Conservation (phyloP, 78 protist species). For the Dictyostelium brefeldianum region DNA sequence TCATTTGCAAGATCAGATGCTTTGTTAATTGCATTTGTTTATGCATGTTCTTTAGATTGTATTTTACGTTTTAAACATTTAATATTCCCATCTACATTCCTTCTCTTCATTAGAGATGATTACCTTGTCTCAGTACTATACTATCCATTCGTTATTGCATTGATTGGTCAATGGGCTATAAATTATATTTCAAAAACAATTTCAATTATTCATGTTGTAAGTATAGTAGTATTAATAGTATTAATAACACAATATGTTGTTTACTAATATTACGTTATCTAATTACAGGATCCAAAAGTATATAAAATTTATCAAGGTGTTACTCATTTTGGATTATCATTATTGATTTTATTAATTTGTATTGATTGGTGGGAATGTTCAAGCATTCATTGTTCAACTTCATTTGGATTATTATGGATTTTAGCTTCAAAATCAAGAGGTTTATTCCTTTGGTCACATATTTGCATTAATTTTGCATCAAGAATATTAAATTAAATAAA, state of each 20-base stretch:
- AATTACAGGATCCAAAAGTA: constrained; percentile 26
- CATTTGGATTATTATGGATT: constrained; percentile 26
- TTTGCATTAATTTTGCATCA: constrained; percentile 39
- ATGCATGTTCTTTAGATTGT: constrained; percentile 13
- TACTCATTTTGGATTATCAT: not conserved
- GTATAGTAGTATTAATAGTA: not conserved
- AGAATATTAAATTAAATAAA: not conserved
- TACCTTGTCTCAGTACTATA: not conserved
- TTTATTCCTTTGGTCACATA: constrained; percentile 50
- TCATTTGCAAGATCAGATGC: constrained; percentile 7
- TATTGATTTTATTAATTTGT: constrained; percentile 5
- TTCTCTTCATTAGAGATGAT: not conserved
- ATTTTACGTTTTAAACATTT: not conserved
- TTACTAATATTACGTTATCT: no score
- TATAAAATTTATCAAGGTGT: not conserved
- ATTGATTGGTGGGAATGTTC: constrained; percentile 64
- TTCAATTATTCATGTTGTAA: constrained; percentile 35
- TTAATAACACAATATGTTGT: no score
- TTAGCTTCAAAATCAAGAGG: constrained; percentile 58
- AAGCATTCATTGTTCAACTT: not conserved
- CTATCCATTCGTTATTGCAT: constrained; percentile 25
- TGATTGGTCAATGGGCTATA: constrained; percentile 20
- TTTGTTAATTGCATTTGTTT: constrained; percentile 34
- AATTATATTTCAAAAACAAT: constrained; percentile 14
- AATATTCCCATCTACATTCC: not conserved